Conservation (phyloP, 2,329 filamentous ascomycete genomes). For the Calonectria fujianensis region DNA sequence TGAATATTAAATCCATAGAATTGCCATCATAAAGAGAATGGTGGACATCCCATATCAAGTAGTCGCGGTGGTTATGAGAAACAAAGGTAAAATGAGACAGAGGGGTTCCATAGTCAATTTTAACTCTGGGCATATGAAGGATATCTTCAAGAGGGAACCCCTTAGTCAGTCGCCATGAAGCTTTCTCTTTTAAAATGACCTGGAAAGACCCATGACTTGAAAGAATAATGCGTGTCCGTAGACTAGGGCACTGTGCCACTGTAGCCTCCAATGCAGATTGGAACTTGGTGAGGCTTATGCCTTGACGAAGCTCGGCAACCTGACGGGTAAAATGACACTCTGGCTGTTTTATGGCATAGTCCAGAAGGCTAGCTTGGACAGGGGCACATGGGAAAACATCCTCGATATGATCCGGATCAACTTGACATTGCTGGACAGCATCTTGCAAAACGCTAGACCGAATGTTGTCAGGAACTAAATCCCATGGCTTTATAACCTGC, state of each 20-base stretch:
- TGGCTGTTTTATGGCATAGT: not conserved
- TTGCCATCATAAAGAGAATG: conserved; percentile 14
- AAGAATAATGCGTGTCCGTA: conserved; percentile 8
- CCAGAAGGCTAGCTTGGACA: conserved; percentile 10
- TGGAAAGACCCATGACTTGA: conserved; percentile 4
- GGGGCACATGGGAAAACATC: conserved; percentile 16
- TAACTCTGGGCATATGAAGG: not conserved
- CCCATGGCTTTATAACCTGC: not conserved
- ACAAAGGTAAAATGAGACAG: conserved; percentile 2
- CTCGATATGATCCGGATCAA: not conserved
- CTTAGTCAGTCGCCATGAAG: not conserved
- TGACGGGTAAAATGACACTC: conserved; percentile 11
- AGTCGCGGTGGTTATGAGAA: not conserved
- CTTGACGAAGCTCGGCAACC: conserved; percentile 1
- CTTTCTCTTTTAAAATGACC: not conserved
- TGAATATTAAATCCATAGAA: conserved; percentile 1
- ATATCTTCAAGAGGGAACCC: conserved; percentile 12
- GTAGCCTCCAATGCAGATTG: conserved; percentile 4
- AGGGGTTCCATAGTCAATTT: not conserved
- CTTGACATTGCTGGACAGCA: not conserved
- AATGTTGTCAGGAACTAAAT: not conserved
- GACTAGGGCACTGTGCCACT: not conserved
- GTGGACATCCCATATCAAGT: conserved; percentile 8
- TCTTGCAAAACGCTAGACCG: not conserved
- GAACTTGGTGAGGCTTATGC: not conserved